Evolutionary conservation across 495 filamentous ascomycete species (phyloP), one percentile per base, ranked within the genome.

Genomic region (Daldinia loculata): DNA sequence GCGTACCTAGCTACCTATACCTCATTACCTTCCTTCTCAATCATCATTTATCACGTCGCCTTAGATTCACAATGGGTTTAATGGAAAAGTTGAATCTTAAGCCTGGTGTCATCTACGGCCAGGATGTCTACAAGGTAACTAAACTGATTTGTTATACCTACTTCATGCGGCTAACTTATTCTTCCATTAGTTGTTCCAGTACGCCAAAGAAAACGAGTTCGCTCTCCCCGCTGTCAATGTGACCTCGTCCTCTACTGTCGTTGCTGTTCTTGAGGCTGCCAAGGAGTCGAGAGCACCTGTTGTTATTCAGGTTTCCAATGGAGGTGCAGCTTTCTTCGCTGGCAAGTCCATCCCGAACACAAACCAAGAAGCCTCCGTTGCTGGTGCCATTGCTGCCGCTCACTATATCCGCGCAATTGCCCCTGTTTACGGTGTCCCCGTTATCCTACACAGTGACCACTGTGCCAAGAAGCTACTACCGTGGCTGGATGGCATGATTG

Each of bases 401-500:
- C 91, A 97, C 85, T 98, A 92, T 86, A 92, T 98, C 86, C 92
- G 95, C 68, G 83, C 91, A 69, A 80, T 99, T 76, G 94, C 95
- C 38, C 92, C 95, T 27, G 69, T 86, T 64, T 99, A 99, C 82
- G 93, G 89, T 70, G 85, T 99, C 61, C 95, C 95, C 63, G 95
- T 97, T 62, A 84, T 98, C 63, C 88, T 97, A 61, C 92, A 96
- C 88, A 95, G 92, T 74, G 93, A 97, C 61, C 93, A 96, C 84
- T 97, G 93, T 80, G 93, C 93, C 78, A 77, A 92, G 90, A 95
- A 96, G 87, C 89, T 96, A 55, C 87, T 95, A 15, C 93, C 93
- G 48, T 98, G 96, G 95, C 83, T 99, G 74, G 95, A 98, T 79
- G 95, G 95, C 74, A 94, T 99, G 90, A 81, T 98, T 55, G 92